Percentiles rank a stretch among this genome's conserved stretches.
Evolutionary conservation across 345 rosid species (phyloP).

Genomic region (Trapa bicornis): DNA sequence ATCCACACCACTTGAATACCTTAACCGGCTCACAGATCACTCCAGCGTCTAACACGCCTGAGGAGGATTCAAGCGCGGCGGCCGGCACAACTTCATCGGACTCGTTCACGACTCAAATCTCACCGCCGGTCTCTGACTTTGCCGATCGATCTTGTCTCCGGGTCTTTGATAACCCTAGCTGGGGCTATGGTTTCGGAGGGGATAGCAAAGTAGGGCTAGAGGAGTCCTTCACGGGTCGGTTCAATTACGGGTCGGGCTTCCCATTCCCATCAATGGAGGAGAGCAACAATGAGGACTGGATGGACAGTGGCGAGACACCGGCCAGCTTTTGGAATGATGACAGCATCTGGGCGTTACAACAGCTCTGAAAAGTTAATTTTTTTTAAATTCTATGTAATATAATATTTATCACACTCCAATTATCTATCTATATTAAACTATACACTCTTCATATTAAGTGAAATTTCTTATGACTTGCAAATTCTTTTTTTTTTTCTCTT

Average conservation of each 20-base stretch:
- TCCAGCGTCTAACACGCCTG: constrained; percentile 32
- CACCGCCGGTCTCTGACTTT: constrained; percentile 51
- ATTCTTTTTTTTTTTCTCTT: too few species aligned
- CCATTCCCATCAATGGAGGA: constrained; percentile 38
- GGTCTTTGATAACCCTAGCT: constrained; percentile 27
- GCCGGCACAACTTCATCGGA: constrained; percentile 34
- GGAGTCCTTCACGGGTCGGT: constrained; percentile 32
- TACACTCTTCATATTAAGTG: too few species aligned
- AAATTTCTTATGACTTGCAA: too few species aligned
- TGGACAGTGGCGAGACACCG: constrained; percentile 36
- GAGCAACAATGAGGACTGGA: constrained; percentile 24
- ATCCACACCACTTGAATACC: constrained; percentile 7
- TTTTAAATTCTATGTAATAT: too few species aligned
- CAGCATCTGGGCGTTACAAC: constrained; percentile 50
- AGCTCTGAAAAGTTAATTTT: constrained; percentile 13
- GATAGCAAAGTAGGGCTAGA: constrained; percentile 26
- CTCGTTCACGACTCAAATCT: constrained; percentile 40
- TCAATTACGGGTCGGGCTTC: constrained; percentile 31
- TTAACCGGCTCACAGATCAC: background rate
- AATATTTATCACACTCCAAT: too few species aligned
- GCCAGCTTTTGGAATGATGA: constrained; percentile 70
- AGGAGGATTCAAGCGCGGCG: constrained; percentile 59
- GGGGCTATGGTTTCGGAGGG: constrained; percentile 34
- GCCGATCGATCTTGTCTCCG: constrained; percentile 41
- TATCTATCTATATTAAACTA: too few species aligned